Evolutionary conservation across 73 alveolate species (phyloP).

Genomic region (Symbiodinium pilosum): DNA sequence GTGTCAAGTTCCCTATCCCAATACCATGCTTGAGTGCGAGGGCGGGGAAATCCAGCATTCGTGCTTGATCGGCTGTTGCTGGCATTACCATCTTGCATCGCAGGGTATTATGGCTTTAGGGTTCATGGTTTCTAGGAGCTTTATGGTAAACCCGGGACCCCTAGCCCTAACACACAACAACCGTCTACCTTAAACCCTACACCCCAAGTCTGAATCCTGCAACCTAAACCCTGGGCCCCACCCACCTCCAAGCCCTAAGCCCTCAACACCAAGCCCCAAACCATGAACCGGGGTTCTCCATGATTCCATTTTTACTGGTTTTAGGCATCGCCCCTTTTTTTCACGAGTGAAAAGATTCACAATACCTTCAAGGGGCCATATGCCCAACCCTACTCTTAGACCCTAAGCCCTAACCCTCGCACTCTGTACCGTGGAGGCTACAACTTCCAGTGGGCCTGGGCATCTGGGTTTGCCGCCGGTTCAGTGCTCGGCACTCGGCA

Average conservation of each 20-base stretch:
- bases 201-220: background rate
- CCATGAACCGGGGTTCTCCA: too few relatives aligned
- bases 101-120: too few relatives aligned
- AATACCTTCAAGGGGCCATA: background rate
- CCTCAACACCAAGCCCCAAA: background rate
- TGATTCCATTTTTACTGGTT: too few relatives aligned
- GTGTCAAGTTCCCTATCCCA: too few relatives aligned
- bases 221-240: background rate
- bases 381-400: background rate
- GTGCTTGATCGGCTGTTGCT: too few relatives aligned
- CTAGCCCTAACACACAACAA: background rate
- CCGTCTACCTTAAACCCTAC: background rate
- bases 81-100: too few relatives aligned
- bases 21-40: too few relatives aligned
- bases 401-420: background rate
- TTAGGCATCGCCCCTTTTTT: too few relatives aligned
- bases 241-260: background rate
- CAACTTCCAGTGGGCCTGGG: constrained; percentile 95
- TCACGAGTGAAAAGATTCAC: too few relatives aligned
- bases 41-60: too few relatives aligned
- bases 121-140: background rate
- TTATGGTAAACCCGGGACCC: background rate
- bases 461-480: constrained; percentile 92
- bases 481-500: background rate
- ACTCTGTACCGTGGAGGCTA: background rate